Evolutionary conservation across 192 early-diverging fungal genomes (phyloP).

Genomic region (Backusella tuberculispora): DNA sequence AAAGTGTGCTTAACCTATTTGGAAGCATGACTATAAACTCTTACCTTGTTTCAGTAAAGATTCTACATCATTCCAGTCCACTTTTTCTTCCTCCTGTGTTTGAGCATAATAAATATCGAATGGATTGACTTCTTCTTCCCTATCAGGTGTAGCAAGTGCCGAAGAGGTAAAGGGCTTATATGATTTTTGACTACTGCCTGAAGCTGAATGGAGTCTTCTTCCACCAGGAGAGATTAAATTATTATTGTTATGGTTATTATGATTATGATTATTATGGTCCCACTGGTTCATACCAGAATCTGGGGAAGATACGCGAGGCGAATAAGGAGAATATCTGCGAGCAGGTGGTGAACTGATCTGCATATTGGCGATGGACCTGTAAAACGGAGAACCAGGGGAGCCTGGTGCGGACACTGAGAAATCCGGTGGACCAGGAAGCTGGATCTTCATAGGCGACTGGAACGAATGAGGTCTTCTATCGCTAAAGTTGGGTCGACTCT

Average conservation of each 20-base stretch:
- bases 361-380: conserved; percentile 41
- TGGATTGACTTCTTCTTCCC: conserved; percentile 26
- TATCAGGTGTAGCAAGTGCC: conserved; percentile 26
- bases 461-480: conserved; percentile 22
- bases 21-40: neutral
- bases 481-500: conserved; percentile 7
- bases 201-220: neutral
- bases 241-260: neutral
- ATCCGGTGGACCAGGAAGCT: conserved; percentile 22
- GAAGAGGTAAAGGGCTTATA: conserved; percentile 35
- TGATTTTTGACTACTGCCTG: conserved; percentile 13
- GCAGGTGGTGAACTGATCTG: conserved; percentile 42
- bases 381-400: conserved; percentile 12
- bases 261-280: neutral
- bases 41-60: conserved; percentile 11
- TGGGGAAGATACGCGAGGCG: conserved; percentile 35
- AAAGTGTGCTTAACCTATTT: neutral
- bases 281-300: conserved; percentile 15
- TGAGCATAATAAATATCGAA: conserved; percentile 19
- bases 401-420: conserved; percentile 30
- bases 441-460: conserved; percentile 19
- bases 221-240: neutral
- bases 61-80: conserved; percentile 6
- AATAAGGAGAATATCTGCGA: conserved; percentile 24
- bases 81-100: neutral